Evolutionary conservation across 2,329 filamentous ascomycete genomes (phyloP), one percentile per base, ranked within the genome.

Genomic region (Pyrenophora teres): DNA sequence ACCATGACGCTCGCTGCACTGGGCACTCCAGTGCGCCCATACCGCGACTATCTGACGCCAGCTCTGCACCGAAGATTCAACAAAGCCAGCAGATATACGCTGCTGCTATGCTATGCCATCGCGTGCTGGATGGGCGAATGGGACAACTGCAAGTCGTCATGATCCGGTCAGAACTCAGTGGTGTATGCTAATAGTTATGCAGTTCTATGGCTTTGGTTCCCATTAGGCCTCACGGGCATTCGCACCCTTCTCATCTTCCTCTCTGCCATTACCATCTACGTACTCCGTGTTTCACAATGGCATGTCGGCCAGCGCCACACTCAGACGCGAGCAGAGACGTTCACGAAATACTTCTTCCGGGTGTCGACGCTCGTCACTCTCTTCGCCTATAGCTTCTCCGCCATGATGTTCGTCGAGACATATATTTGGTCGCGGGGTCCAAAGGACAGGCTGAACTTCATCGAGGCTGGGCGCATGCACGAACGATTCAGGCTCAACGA

Each of bases 11-110:
- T 59, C 38, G 52, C 56, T 50, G 46, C 56, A 38, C 50, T 64
- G n/a, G 63, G 60, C 36, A 55, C 54, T n/a, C 68, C 78, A 75
- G 70, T 81, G 78, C 77, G 85, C 79, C 80, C 83, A 73, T 96
- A 96, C 76, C 88, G 91, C 80, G 90, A 96, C 77, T 95, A 95
- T 74, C 78, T 97, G 63, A 95, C 93, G 56, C 92, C 93, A 42
- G 87, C 89, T 45, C 80, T 97, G 59, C 93, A 97, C 74, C 83
- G 89, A 66, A 85, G 92, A 66, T 97, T 97, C 76, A 87, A 88
- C 41, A 87, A 86, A 57, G 91, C 90, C 10, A 88, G 88, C 40
- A 81, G 83, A 12, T 78, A 90, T 57, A 80, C 92, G 12, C 76
- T 94, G 8, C 76, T 81, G 40, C 79, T 91, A 49, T 90, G 90